These are phyloP conservation scores for Neurospora sp. DNA, from an alignment of 495 filamentous ascomycete genomes.

Conservation along the genomic window DNA sequence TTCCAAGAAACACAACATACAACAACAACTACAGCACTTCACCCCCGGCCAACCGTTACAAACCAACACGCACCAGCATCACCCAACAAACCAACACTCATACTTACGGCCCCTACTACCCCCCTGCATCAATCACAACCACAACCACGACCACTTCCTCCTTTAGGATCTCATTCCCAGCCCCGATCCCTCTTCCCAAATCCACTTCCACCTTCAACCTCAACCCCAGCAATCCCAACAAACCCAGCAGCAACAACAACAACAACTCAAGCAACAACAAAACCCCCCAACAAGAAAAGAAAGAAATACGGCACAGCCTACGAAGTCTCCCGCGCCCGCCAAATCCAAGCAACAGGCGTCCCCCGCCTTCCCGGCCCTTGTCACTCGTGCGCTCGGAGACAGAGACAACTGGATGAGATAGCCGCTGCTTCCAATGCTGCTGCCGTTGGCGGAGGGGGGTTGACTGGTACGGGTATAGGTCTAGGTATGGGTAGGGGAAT, in stretches of 20 bases:
- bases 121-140: not conserved
- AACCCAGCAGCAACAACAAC: not conserved
- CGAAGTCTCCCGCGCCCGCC: not conserved
- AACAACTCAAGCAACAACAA: not conserved
- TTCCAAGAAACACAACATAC: not conserved
- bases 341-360: not conserved
- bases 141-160: not conserved
- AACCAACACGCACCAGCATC: not conserved
- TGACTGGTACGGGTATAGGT: not conserved
- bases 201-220: not conserved
- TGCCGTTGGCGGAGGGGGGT: not conserved
- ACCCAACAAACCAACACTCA: not conserved
- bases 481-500: not conserved
- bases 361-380: not conserved
- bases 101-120: not conserved
- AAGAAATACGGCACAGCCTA: not conserved
- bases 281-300: not conserved
- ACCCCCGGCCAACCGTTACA: not conserved
- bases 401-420: not conserved
- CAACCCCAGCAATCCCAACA: not conserved
- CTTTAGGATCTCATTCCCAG: not conserved
- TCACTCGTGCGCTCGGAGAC: not conserved
- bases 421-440: not conserved
- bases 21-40: not conserved
- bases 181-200: not conserved